Evolutionary conservation across 2,329 filamentous ascomycete species (phyloP).

Genomic region (Fusarium illudens): DNA sequence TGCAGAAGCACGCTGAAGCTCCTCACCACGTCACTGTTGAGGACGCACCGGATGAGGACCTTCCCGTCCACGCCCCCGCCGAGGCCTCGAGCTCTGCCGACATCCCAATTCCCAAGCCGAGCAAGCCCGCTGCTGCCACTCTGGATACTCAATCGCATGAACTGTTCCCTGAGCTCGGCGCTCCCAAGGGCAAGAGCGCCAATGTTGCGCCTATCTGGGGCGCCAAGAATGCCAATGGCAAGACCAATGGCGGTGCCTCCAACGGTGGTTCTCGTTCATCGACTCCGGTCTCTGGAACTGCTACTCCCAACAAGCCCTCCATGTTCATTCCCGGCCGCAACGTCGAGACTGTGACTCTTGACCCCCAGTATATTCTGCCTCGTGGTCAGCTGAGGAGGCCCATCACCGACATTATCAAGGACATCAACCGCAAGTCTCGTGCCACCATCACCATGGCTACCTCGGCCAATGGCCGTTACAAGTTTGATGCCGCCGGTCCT

Average conservation of each 20-base stretch:
- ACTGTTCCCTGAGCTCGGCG: constrained; percentile 90
- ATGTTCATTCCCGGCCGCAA: constrained; percentile 85
- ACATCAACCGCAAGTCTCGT: constrained; percentile 92
- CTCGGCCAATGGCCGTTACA: constrained; percentile 75
- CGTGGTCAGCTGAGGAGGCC: constrained; percentile 84
- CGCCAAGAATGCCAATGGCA: constrained; percentile 66
- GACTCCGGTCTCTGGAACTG: constrained; percentile 68
- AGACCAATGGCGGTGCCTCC: constrained; percentile 63
- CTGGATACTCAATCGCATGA: constrained; percentile 90
- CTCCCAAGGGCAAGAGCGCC: constrained; percentile 71
- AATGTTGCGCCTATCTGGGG: constrained; percentile 80
- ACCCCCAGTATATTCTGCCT: constrained; percentile 78
- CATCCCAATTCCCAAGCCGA: constrained; percentile 66
- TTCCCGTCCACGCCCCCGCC: constrained; percentile 63
- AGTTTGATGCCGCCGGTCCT: constrained; percentile 86
- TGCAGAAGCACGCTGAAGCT: constrained; percentile 66
- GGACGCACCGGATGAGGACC: constrained; percentile 82
- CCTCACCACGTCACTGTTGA: constrained; percentile 75
- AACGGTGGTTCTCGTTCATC: constrained; percentile 68
- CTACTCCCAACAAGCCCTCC: constrained; percentile 54
- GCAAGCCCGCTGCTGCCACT: constrained; percentile 64
- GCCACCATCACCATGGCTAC: constrained; percentile 82
- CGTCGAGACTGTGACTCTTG: constrained; percentile 77
- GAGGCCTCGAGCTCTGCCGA: constrained; percentile 57
- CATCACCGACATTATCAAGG: constrained; percentile 83